Conservation (phyloP, 1,139 yeast species). For the Yamadazyma atmosphaerica region DNA sequence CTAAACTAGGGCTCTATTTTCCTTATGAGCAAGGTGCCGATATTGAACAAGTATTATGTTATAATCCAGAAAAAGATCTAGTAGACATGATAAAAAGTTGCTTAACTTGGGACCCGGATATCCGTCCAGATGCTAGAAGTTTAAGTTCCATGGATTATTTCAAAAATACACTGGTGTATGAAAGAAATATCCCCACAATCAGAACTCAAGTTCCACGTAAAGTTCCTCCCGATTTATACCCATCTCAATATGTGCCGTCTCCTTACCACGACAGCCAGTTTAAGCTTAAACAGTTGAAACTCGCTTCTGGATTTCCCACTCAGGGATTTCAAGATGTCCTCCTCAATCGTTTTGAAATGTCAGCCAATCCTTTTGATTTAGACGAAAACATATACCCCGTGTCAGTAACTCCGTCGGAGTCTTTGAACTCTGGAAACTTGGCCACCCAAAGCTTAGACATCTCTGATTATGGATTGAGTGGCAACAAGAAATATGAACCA, state of each 20-base stretch:
- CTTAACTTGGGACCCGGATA: slow-evolving; percentile 64
- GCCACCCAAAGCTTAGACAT: neutral
- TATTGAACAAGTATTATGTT: slow-evolving; percentile 27
- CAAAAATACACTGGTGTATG: slow-evolving; percentile 29
- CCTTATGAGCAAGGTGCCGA: slow-evolving; percentile 42
- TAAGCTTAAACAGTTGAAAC: neutral
- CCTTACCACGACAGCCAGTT: neutral
- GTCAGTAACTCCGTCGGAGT: neutral
- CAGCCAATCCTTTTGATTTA: neutral
- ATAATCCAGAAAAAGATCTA: slow-evolving; percentile 28
- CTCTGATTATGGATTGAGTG: neutral
- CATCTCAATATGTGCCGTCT: neutral
- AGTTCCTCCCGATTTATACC: neutral
- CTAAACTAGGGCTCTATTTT: slow-evolving; percentile 51
- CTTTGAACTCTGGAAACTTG: neutral
- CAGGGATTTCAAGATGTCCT: neutral
- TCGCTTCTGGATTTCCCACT: neutral
- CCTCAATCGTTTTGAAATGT: neutral
- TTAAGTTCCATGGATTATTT: slow-evolving; percentile 56
- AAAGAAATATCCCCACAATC: slow-evolving; percentile 1
- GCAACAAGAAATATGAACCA: neutral
- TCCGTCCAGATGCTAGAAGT: slow-evolving; percentile 48
- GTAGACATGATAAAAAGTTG: slow-evolving; percentile 56
- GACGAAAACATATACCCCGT: neutral
- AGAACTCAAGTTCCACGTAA: neutral